Base-by-base conservation (phyloP, 75 land plant species). In the Selaginella moellendorffii region DNA sequence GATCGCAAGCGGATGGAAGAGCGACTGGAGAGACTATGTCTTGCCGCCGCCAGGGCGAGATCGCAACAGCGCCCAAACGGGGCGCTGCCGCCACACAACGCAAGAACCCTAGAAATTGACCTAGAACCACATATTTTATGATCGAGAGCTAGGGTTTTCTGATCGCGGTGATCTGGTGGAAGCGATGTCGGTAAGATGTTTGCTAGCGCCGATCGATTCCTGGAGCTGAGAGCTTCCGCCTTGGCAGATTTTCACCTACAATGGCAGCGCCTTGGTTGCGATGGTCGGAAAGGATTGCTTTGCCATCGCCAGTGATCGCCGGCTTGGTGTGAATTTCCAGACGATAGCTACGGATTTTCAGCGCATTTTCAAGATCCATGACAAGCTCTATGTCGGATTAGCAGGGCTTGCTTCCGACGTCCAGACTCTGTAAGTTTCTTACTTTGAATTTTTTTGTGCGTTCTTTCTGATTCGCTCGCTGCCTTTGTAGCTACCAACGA, bases 251-350 rank as follows among this genome's bases (percentile, higher is more conserved):
- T 85, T 84, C 36, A 88, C 83, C 75, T 93, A 93, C 76, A 88
- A 93, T 88, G 98, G 98, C 53, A 88, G 96, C 66, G 96, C 98
- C 1, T 54, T 93, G 26, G 81, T 93, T 0, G 98, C 96, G 8
- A 88, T 93, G 98, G 98, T 93, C 24, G 96, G 98, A 28, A 93
- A 93, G 77, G 79, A 93, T 67, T 93, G 98, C 69, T 93, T 93
- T 63, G 98, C 96, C 54, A 93, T 93, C 23, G 98, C 90, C 30
- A 88, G 98, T 66, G 98, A 93, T 62, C 82, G 98, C 21, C 66
- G 96, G 1, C 74, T 93, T 9, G 98, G 98, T 0, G 96, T 93
- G 19, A 78, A 88, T 46, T 85, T 93, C 27, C 98, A 93, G 68
- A 93, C 98, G 2, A 65, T 93, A 28, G 98, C 98, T 18, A 85